Conservation (phyloP, 106 monocot species). For the Allium cepa region DNA sequence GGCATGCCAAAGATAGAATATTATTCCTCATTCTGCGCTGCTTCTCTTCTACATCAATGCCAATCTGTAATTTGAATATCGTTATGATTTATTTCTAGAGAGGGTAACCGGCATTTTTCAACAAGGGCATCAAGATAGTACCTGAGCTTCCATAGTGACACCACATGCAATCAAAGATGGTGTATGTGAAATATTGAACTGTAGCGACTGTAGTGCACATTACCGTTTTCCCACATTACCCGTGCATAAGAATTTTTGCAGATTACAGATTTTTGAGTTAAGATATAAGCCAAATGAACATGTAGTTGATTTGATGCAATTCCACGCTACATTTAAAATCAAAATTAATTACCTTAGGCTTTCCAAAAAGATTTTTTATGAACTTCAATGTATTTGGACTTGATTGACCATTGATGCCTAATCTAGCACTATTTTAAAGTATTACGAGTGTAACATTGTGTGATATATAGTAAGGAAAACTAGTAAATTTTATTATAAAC, state of each 20-base stretch:
- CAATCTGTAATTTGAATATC: too few species aligned
- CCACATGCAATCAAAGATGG: constrained; percentile 89
- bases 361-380: constrained; percentile 68
- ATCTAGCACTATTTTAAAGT: constrained; percentile 23
- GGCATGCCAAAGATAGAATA: too few species aligned
- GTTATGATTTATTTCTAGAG: not conserved
- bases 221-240: constrained; percentile 49
- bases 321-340: not conserved
- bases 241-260: constrained; percentile 10
- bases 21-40: too few species aligned
- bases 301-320: too few species aligned
- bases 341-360: constrained; percentile 68
- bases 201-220: constrained; percentile 37
- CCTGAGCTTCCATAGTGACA: constrained; percentile 40
- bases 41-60: too few species aligned
- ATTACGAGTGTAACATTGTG: not conserved
- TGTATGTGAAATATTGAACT: constrained; percentile 91
- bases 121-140: constrained; percentile 15
- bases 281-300: not conserved
- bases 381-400: constrained; percentile 63
- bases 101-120: not conserved
- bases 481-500: constrained; percentile 2
- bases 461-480: not conserved
- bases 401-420: constrained; percentile 50
- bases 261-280: too few species aligned